Percentiles rank a stretch among this genome's conserved stretches.
These are phyloP conservation scores for Phaeosphaeria sp. DNA, from an alignment of 2,329 filamentous ascomycete species.

Conservation along the genomic window DNA sequence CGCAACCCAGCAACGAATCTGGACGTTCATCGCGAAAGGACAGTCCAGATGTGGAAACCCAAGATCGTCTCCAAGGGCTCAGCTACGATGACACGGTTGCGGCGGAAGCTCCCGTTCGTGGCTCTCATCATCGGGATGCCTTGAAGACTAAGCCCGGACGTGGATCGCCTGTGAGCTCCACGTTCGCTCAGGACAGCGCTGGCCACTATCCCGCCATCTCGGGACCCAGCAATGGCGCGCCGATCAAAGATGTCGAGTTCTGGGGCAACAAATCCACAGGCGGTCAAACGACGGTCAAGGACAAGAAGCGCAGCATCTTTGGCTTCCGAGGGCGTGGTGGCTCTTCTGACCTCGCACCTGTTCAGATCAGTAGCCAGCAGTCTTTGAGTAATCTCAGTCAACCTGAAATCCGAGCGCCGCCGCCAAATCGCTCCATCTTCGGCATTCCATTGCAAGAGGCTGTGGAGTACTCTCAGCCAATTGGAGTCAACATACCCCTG, in stretches of 20 bases:
- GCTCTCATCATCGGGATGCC: constrained; percentile 45
- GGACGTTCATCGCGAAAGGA: constrained; percentile 42
- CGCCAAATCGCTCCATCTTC: constrained; percentile 71
- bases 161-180: constrained; percentile 44
- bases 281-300: constrained; percentile 67
- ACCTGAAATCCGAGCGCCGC: constrained; percentile 16
- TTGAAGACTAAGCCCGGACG: constrained; percentile 24
- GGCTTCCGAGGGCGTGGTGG: constrained; percentile 69
- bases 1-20: constrained; percentile 35
- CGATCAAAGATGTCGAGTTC: constrained; percentile 80
- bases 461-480: constrained; percentile 78
- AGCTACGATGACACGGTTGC: constrained; percentile 65
- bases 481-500: constrained; percentile 75
- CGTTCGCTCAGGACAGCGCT: constrained; percentile 37
- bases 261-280: constrained; percentile 76
- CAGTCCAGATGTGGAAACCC: constrained; percentile 47
- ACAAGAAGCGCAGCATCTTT: constrained; percentile 77
- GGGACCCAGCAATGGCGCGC: constrained; percentile 79
- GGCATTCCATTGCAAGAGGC: constrained; percentile 86
- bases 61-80: constrained; percentile 53
- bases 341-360: constrained; percentile 69
- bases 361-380: constrained; percentile 23
- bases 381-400: constrained; percentile 8
- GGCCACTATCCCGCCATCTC: constrained; percentile 68
- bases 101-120: constrained; percentile 63